Base-by-base conservation (phyloP, 441 rosid genomes). In the Gossypium aridum region DNA sequence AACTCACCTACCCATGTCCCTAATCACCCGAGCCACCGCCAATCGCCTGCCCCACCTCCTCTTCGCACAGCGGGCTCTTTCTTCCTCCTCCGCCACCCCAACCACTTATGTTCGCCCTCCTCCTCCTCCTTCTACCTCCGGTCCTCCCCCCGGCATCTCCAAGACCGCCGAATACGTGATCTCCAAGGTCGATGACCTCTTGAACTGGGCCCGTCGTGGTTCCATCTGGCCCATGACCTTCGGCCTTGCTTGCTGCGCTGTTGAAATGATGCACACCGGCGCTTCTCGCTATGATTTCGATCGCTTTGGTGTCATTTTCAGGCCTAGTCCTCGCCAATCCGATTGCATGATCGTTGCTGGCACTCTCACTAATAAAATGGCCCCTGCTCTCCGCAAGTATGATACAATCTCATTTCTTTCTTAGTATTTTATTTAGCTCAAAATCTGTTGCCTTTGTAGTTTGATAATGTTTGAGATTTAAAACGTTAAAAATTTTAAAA, bases 221-320 rank as follows among this genome's bases (percentile, higher is more conserved):
- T 95, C 98, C 79, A 88, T 95, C 79, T 95, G 99, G 99, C 98
- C 99, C 72, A 95, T 95, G 98, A 93, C 99, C 37, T 95, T 95
- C 65, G 98, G 99, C 3, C 90, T 95, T 14, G 99, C 99, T 26
- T 93, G 98, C 85, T 95, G 99, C 81, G 99, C 99, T 37, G 98
- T 95, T 7, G 99, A 95, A 79, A 95, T 95, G 98, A 95, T 95
- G 99, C 99, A 95, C 83, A 80, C 99, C 45, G 98, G 97, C 49
- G 99, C 98, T 20, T 87, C 98, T 78, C 91, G 99, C 3, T 95
- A 93, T 78, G 99, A 95, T 89, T 89, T 95, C 78, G 97, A 95
- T 49, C 90, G 99, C n/a, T 95, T 95, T 56, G 99, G 98, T 49
- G 76, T 95, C 70, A 95, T 95, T 68, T 95, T 95, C 76, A 83